Evolutionary conservation across 2,329 filamentous ascomycete species (phyloP), one percentile per base, ranked within the genome.

Genomic region (Ophiocordyceps polyrhachis-furcata): DNA sequence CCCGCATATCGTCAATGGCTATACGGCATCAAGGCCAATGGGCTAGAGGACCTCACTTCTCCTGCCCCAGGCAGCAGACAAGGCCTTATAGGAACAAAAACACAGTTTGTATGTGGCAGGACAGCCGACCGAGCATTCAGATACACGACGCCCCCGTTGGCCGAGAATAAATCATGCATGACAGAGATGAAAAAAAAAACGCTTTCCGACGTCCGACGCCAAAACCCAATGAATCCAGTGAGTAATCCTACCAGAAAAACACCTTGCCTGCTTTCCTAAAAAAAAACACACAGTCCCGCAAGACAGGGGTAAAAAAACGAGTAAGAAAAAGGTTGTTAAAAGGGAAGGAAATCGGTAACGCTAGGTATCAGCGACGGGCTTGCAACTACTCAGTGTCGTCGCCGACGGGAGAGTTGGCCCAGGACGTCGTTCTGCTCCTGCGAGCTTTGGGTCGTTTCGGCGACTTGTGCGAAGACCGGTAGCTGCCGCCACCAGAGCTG

Each of bases 341-440:
- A 23, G 21, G 21, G 21, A 23, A 23, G 21, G 25, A 28, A 28
- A 28, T 28, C 9, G 8, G 25, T 28, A 28, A 28, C 41, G 35
- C 21, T 42, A 28, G 42, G 15, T 5, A 7, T n/a, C 20, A n/a
- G 5, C 11, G 13, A 17, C 25, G 9, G 25, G 25, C 5, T 28
- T 28, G 8, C 8, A 6, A 6, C 49, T 51, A 63, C 40, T 63
- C 61, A 9, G 55, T 56, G 45, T 63, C 61, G 41, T 63, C 61
- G 32, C 60, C 60, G 41, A 63, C 60, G 19, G 61, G 60, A 6
- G 61, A 62, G n/a, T 55, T 57, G 21, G 56, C 54, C 44, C 56
- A 49, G 5, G 32, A 37, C 32, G 32, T 17, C 32, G 40, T 54
- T 51, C 53, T 61, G 42, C 49, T 52, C 45, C 55, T 58, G 6